These are phyloP conservation scores for Leccinum olivaceopallidum DNA, from an alignment of 768 basidiomycete species.

Conservation along the genomic window DNA sequence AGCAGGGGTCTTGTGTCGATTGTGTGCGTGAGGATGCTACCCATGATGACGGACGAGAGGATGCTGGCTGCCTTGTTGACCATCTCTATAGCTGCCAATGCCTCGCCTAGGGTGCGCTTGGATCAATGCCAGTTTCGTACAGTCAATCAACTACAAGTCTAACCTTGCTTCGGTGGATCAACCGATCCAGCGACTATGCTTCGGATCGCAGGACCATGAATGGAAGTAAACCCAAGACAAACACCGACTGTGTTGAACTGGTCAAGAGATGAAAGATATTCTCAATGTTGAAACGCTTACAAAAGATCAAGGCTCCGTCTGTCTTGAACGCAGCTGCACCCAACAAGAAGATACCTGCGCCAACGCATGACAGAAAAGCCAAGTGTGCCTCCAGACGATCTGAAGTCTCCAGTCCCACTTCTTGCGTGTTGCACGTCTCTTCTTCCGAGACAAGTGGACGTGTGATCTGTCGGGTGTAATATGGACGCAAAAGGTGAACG, in stretches of 20 bases:
- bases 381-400: conserved; percentile 34
- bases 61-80: conserved; percentile 20
- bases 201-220: conserved; percentile 21
- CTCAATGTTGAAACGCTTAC: conserved; percentile 6
- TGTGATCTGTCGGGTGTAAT: conserved; percentile 17
- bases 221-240: conserved; percentile 16
- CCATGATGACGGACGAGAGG: conserved; percentile 34
- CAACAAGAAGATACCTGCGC: conserved; percentile 15
- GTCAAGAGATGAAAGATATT: conserved; percentile 2
- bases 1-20: conserved; percentile 22
- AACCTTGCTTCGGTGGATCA: conserved; percentile 31
- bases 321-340: conserved; percentile 16
- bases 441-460: background rate
- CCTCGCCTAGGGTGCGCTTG: conserved; percentile 20
- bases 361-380: conserved; percentile 20
- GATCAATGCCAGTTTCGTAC: background rate
- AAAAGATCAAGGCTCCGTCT: conserved; percentile 7
- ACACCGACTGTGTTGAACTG: conserved; percentile 13
- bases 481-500: conserved; percentile 27
- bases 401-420: conserved; percentile 11
- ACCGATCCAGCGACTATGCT: conserved; percentile 32
- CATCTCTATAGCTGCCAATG: conserved; percentile 32
- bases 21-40: conserved; percentile 27
- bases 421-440: background rate
- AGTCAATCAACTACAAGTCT: background rate